Conservation (phyloP, 306 rosid genomes). For the Malus sylvestris region DNA sequence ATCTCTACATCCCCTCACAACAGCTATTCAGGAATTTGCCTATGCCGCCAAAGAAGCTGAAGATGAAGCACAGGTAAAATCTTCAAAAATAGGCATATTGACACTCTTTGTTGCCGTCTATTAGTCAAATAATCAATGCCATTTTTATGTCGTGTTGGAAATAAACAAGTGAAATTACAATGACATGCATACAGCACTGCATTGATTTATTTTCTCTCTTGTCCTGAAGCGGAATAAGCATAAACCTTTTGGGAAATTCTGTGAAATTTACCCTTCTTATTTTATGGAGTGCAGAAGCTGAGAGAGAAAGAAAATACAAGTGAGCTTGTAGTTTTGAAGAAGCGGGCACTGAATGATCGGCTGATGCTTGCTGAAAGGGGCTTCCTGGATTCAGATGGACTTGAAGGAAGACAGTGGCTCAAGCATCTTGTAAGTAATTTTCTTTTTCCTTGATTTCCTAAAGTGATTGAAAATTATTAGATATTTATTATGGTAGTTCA, state of each 20-base stretch:
- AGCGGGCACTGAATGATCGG: constrained; percentile 65
- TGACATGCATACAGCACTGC: background rate
- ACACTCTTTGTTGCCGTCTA: background rate
- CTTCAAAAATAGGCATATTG: background rate
- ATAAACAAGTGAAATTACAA: background rate
- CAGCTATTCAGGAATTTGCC: constrained; percentile 60
- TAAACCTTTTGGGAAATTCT: background rate
- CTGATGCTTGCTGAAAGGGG: constrained; percentile 69
- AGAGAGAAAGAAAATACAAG: constrained; percentile 33
- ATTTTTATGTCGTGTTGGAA: background rate
- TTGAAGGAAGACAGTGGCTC: constrained; percentile 63
- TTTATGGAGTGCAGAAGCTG: constrained; percentile 40
- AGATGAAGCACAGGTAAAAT: constrained; percentile 49
- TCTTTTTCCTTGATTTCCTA: background rate
- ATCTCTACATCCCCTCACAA: constrained; percentile 45
- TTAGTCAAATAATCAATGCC: background rate
- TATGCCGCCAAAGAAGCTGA: constrained; percentile 62
- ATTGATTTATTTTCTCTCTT: background rate
- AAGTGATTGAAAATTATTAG: background rate
- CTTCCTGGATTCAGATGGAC: constrained; percentile 70
- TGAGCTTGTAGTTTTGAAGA: constrained; percentile 35
- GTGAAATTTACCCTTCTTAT: background rate
- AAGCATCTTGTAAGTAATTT: constrained; percentile 77
- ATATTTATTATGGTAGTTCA: background rate
- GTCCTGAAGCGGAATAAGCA: background rate